phyloP scores from a whole-genome alignment of 2,329 filamentous ascomycete genomes.

The Exophiala sp. region DNA sequence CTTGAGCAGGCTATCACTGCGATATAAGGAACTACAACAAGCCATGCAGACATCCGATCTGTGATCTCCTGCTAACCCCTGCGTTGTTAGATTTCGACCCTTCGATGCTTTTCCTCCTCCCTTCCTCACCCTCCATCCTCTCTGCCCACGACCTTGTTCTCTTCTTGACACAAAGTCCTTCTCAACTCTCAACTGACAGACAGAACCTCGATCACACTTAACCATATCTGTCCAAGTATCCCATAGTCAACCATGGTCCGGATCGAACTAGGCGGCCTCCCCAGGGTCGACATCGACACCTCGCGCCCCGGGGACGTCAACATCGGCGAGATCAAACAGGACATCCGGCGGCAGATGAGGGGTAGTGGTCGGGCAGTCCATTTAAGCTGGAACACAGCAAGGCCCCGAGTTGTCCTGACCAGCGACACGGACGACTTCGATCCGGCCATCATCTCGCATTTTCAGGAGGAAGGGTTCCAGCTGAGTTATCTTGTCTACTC shows the following conservation, averaged over 20 bases:
- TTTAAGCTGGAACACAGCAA: conserved; percentile 20
- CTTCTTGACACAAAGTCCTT: no score
- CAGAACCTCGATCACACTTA: neutral
- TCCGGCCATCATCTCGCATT: conserved; percentile 47
- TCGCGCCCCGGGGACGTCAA: conserved; percentile 3
- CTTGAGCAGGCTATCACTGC: no score
- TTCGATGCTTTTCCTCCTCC: neutral
- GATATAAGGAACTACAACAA: no score
- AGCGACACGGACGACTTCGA: conserved; percentile 45
- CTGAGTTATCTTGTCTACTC: conserved; percentile 53
- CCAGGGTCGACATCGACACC: conserved; percentile 23
- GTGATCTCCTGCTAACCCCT: neutral
- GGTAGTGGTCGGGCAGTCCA: conserved; percentile 10
- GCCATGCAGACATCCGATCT: neutral
- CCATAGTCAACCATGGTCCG: conserved; percentile 12
- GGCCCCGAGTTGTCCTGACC: conserved; percentile 25
- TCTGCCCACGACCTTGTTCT: no score
- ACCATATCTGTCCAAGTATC: neutral
- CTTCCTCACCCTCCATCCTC: neutral
- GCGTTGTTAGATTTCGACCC: neutral
- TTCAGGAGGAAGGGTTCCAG: conserved; percentile 56
- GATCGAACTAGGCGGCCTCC: conserved; percentile 21
- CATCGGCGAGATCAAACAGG: neutral
- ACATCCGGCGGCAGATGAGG: conserved; percentile 11
- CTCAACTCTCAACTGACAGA: neutral